These are phyloP conservation scores for Eremothecium sinecaudum DNA, from an alignment of 1,139 yeast species.

Conservation along the genomic window DNA sequence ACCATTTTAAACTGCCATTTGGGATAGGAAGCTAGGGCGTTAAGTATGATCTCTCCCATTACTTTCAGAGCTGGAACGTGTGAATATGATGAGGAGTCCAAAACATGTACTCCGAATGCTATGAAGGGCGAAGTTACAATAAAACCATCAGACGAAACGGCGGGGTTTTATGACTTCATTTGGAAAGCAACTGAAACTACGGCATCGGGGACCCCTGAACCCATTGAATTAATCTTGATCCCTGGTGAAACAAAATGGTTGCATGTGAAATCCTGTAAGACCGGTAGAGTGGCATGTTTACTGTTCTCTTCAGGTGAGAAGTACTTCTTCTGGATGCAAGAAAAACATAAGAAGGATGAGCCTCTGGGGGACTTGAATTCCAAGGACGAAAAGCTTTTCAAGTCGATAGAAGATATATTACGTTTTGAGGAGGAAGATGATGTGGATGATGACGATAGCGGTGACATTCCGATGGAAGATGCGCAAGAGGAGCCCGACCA, in stretches of 20 bases:
- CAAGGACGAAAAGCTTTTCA: conserved; percentile 48
- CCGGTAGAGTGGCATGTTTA: conserved; percentile 81
- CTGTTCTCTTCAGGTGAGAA: conserved; percentile 82
- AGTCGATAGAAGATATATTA: conserved; percentile 48
- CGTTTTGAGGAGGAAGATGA: conserved; percentile 37
- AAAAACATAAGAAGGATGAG: conserved; percentile 56
- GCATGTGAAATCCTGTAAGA: conserved; percentile 60
- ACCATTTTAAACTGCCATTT: no score
- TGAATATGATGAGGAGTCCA: conserved; percentile 57
- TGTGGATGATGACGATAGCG: conserved; percentile 26
- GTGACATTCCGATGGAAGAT: conserved; percentile 15
- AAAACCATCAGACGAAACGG: conserved; percentile 40
- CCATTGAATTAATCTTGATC: conserved; percentile 67
- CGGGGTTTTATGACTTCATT: conserved; percentile 45
- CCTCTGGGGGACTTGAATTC: conserved; percentile 45
- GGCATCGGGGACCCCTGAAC: conserved; percentile 35
- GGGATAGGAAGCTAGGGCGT: background rate
- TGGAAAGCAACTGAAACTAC: conserved; percentile 50
- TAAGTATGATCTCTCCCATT: conserved; percentile 15
- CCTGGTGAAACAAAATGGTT: conserved; percentile 91
- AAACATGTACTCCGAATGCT: conserved; percentile 65
- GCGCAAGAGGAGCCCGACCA: conserved; percentile 2
- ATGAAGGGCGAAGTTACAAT: conserved; percentile 67
- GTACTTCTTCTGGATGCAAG: conserved; percentile 87
- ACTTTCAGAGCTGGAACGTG: conserved; percentile 84